These are phyloP conservation scores for Ploettnerulaceae sp. DNA, from an alignment of 2,329 filamentous ascomycete genomes.

Conservation along the genomic window DNA sequence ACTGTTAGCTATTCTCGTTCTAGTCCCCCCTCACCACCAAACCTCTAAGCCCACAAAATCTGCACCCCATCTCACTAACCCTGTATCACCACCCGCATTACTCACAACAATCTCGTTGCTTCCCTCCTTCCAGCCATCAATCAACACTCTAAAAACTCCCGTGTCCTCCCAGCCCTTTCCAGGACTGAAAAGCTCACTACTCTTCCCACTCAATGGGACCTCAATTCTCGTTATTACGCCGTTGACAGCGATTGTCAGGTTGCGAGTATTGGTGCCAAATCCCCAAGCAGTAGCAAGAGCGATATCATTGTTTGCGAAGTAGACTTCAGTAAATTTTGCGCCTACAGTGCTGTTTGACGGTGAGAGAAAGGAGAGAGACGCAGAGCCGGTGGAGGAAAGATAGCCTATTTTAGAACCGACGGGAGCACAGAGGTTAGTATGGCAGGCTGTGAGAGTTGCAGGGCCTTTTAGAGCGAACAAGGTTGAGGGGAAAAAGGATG, in stretches of 20 bases:
- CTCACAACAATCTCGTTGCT: constrained; percentile 31
- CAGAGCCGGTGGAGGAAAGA: constrained; percentile 17
- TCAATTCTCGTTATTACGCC: constrained; percentile 22
- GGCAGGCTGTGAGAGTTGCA: constrained; percentile 17
- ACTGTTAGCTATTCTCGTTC: not conserved
- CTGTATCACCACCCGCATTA: constrained; percentile 31
- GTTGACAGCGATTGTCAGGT: constrained; percentile 27
- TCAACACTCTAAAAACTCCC: constrained; percentile 24
- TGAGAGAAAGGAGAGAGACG: constrained; percentile 12
- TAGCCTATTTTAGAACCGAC: constrained; percentile 25
- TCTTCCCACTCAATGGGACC: constrained; percentile 25
- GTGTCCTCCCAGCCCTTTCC: constrained; percentile 27
- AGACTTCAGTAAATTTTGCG: constrained; percentile 18
- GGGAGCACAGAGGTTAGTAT: constrained; percentile 20
- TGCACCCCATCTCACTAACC: constrained; percentile 30
- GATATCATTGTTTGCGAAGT: constrained; percentile 30
- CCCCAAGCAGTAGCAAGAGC: constrained; percentile 22
- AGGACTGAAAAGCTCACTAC: constrained; percentile 25
- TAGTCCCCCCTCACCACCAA: no score
- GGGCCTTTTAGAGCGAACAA: constrained; percentile 51
- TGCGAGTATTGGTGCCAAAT: constrained; percentile 27
- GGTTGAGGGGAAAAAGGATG: constrained; percentile 42
- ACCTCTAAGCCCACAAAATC: constrained; percentile 36
- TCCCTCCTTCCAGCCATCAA: constrained; percentile 20
- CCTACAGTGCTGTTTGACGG: constrained; percentile 5